Percentiles rank a stretch among this genome's conserved stretches.
Conservation (phyloP, 208 protist species). For the Balamuthia mandrillaris region DNA sequence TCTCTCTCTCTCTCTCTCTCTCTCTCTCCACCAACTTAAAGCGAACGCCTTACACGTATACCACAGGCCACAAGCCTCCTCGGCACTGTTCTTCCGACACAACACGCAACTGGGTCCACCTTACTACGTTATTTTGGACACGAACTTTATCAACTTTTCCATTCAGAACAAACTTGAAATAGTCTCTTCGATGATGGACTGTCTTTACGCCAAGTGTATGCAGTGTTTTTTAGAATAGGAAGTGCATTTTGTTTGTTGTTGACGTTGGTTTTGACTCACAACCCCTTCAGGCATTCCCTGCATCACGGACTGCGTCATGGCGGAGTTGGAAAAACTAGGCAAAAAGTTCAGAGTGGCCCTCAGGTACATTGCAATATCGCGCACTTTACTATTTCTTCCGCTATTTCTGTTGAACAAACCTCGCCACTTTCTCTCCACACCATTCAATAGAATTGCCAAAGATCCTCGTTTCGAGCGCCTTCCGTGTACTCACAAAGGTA, state of each 20-base stretch:
- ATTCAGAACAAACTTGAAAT: conserved; percentile 99
- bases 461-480: conserved; percentile 96
- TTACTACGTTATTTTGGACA: conserved; percentile 98
- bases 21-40: background rate
- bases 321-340: conserved; percentile 98
- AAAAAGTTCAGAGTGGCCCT: conserved; percentile 80
- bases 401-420: background rate
- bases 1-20: background rate
- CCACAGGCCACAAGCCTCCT: conserved; percentile 33
- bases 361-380: conserved; percentile 31
- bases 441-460: conserved; percentile 87
- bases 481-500: conserved; percentile 89
- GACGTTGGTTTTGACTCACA: background rate
- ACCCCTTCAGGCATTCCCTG: conserved; percentile 78
- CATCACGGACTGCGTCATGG: conserved; percentile 98
- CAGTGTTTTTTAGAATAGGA: background rate
- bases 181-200: conserved; percentile 96
- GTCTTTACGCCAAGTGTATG: conserved; percentile 94
- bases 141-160: conserved; percentile 99
- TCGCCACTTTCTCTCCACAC: too few species aligned
- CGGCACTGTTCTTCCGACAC: conserved; percentile 92
- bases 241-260: background rate
- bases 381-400: conserved; percentile 28
- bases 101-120: conserved; percentile 95
- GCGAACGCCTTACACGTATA: background rate